Percentiles rank a stretch among this genome's conserved stretches.
Evolutionary conservation across 2,329 filamentous ascomycete species (phyloP).

Genomic region (Calonectria montana): DNA sequence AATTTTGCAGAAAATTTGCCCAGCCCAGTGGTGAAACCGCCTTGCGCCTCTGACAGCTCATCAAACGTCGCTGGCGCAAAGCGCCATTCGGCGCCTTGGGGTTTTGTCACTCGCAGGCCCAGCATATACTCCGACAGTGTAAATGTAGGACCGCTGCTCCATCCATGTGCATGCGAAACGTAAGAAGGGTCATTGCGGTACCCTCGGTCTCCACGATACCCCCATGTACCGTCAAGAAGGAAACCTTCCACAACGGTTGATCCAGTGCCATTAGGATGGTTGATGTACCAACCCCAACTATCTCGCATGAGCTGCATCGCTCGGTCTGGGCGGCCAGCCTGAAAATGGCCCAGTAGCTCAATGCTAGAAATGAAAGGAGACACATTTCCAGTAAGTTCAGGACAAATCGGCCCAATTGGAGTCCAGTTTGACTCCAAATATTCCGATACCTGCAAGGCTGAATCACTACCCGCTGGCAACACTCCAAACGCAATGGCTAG

Average conservation of each 20-base stretch:
- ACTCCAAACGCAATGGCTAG: neutral
- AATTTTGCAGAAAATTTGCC: neutral
- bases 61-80: neutral
- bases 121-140: slow-evolving; percentile 57
- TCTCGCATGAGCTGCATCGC: slow-evolving; percentile 66
- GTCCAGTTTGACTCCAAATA: neutral
- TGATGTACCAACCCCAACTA: slow-evolving; percentile 71
- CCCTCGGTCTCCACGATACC: slow-evolving; percentile 62
- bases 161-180: slow-evolving; percentile 62
- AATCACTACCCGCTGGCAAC: neutral
- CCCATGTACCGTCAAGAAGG: slow-evolving; percentile 65
- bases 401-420: neutral
- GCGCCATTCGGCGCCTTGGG: neutral
- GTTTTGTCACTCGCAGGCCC: slow-evolving; percentile 47
- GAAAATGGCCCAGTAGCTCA: neutral
- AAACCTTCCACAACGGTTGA: slow-evolving; percentile 71
- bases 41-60: neutral
- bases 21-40: neutral
- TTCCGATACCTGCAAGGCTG: neutral
- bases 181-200: slow-evolving; percentile 61
- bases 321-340: slow-evolving; percentile 57
- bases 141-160: slow-evolving; percentile 60
- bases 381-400: neutral
- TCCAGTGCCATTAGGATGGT: slow-evolving; percentile 67
- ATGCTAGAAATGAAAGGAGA: neutral